Base-by-base conservation (phyloP, 345 rosid species). In the Capsella bursapastoris region DNA sequence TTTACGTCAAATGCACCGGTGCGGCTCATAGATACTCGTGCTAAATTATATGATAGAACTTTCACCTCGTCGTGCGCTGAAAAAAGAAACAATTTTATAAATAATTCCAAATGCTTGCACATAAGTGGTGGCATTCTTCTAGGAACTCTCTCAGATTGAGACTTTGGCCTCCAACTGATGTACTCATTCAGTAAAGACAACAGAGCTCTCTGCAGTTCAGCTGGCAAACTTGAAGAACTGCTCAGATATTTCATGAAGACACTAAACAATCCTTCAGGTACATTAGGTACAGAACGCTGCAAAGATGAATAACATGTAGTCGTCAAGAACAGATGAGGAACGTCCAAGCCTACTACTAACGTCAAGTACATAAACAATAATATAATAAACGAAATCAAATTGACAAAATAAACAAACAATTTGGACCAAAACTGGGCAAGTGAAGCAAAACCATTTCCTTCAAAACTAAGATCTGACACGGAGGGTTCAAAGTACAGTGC, bases 1-100 rank as follows among this genome's bases (percentile, higher is more conserved):
- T 87, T 84, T 75, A 81, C 81, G 58, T 92, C 96, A 84, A 95
- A 95, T 69, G 97, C 96, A 79, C 99, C 97, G 7, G 93, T 92
- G 69, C 97, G 90, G 53, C 68, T 82, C 93, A 95, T 84, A 79
- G 97, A 87, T 67, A 87, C 89, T 61, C 56, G 57, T 66, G 97
- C 91, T 77, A 95, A 83, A 74, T 70, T 68, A 78, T 83, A 79
- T 6, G 94, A 85, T 55, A 84, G 92, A 80, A 81, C 83, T 81
- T 82, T 86, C 64, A 88, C 84, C 73, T 73, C 83, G 59, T 27
- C 35, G 68, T 72, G 57, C 64, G 91, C 82, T 62, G 97, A 86
- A 81, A 78, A 83, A 35, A 82, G 80, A 75, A 86, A 64, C 80
- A 92, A 84, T 69, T 78, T 86, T 75, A 92, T 66, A 69, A 89